Base-by-base conservation (phyloP, 23 red algal species). In the Gracilariopsis chorda region DNA sequence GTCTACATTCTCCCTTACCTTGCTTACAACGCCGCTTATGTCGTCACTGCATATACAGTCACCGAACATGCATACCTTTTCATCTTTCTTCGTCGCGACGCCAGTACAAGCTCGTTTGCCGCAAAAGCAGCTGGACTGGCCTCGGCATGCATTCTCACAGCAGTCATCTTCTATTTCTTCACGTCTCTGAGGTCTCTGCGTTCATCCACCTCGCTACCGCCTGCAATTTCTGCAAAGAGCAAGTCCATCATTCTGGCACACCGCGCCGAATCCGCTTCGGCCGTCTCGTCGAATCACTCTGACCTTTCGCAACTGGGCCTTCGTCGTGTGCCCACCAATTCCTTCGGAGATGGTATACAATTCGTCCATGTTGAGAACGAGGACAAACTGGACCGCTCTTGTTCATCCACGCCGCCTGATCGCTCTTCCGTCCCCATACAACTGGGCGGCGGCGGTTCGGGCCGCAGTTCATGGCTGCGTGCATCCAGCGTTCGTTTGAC, bases 21-120 rank as follows among this genome's bases (percentile, higher is more conserved):
- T 19, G 2, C 71, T 27, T 86, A 70, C 62, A 86, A 86, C 44
- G 57, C 82, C 25, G 82, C 82, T 17, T 86, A 86, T 42, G 20
- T 46, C 40, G 82, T 1, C 41, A 48, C 47, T 1, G 67, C 67
- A 36, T 73, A 73, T 42, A 73, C 67, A 4, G 39, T 73, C 67
- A 73, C 67, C 25, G 67, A 73, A 73, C 67, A 42, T 73, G 67
- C 67, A 12, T 73, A 73, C 37, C 3, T 73, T 24, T 73, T 73
- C 67, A 12, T 73, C 28, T 73, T 73, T 46, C 67, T 73, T 73
- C 67, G 67, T 73, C 67, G 67, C 40, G 67, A 73, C 17, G 40
- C 40, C 1, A 73, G 67, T 17, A 36, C 39, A 17, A 73, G 67
- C 47, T 36, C 67, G 6, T 73, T 73, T 73, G 32, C 33, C 7